Evolutionary conservation across 345 rosid species (phyloP), one percentile per base, ranked within the genome.

Genomic region (Toxicodendron radicans): DNA sequence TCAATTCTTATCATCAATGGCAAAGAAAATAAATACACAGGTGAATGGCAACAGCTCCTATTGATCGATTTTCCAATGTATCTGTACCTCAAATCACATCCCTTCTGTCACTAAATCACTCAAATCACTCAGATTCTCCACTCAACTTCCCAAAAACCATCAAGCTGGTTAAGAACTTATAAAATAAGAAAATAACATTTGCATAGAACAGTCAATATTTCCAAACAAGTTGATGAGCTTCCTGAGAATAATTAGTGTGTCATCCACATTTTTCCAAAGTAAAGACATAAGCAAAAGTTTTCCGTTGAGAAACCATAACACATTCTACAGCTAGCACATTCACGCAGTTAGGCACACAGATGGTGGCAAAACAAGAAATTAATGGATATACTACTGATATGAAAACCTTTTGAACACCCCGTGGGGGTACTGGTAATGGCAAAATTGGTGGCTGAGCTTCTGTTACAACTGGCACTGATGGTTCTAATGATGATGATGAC

Each of bases 371-470:
- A n/a, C 33, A 16, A 38, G 16, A 70, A 32, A 64, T 7, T 30
- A 24, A 23, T 46, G 16, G 58, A 21, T 24, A 16, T n/a, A 49
- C 7, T 20, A 38, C 17, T 20, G 70, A 20, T 57, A 33, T 70
- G 17, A 54, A n/a, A n/a, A 89, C 94, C 94, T 82, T 87, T 33
- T 85, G 85, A 71, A 58, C 72, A 74, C 87, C 75, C 61, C 86
- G 84, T 59, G 88, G 84, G 72, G 88, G 85, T 38, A 87, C 81
- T 61, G 98, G 98, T 78, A 90, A 82, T 64, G 98, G 93, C 80
- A 94, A 84, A 65, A 94, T 84, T 23, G 97, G 95, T 33, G 95
- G 97, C 79, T 91, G 92, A 70, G 88, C 78, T 83, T 84, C 91
- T 3, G 82, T 76, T n/a, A 80, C 83, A 64, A 66, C 51, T 2